Conservation (phyloP, 306 rosid genomes). For the Carpinus fangiana region DNA sequence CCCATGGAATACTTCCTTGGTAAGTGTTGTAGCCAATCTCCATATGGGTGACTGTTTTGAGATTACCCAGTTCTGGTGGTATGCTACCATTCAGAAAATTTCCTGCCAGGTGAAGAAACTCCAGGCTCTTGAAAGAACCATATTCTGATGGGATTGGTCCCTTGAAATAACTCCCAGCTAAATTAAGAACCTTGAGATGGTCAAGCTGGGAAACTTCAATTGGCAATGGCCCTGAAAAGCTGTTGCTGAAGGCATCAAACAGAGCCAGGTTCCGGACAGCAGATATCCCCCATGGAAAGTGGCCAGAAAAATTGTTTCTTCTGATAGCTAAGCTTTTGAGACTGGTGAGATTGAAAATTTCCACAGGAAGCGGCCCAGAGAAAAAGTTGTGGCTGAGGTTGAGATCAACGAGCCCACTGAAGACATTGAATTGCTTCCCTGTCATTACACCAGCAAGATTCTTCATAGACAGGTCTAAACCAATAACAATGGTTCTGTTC, state of each 20-base stretch:
- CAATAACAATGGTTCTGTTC: slow-evolving; percentile 49
- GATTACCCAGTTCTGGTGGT: slow-evolving; percentile 80
- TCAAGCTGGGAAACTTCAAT: slow-evolving; percentile 56
- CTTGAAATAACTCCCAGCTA: slow-evolving; percentile 87
- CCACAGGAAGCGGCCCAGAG: slow-evolving; percentile 67
- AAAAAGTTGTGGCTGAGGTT: slow-evolving; percentile 74
- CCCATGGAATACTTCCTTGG: slow-evolving; percentile 63
- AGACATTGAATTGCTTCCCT: slow-evolving; percentile 60
- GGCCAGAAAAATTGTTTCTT: slow-evolving; percentile 87
- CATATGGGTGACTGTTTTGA: slow-evolving; percentile 81
- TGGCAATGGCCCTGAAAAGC: slow-evolving; percentile 78
- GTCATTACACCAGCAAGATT: slow-evolving; percentile 58
- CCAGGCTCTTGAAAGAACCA: slow-evolving; percentile 72
- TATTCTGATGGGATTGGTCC: slow-evolving; percentile 84
- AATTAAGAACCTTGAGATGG: slow-evolving; percentile 63
- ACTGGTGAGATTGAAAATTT: slow-evolving; percentile 66
- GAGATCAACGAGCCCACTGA: slow-evolving; percentile 60
- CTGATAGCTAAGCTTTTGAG: slow-evolving; percentile 69
- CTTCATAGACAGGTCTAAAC: slow-evolving; percentile 77
- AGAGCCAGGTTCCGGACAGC: slow-evolving; percentile 47
- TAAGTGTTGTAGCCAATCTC: slow-evolving; percentile 85
- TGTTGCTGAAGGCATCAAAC: slow-evolving; percentile 88
- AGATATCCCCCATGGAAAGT: slow-evolving; percentile 62
- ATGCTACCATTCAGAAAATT: slow-evolving; percentile 70
- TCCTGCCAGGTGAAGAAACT: slow-evolving; percentile 86